Evolutionary conservation across 2,329 filamentous ascomycete species (phyloP).

Genomic region (Aspergillus amoenus): DNA sequence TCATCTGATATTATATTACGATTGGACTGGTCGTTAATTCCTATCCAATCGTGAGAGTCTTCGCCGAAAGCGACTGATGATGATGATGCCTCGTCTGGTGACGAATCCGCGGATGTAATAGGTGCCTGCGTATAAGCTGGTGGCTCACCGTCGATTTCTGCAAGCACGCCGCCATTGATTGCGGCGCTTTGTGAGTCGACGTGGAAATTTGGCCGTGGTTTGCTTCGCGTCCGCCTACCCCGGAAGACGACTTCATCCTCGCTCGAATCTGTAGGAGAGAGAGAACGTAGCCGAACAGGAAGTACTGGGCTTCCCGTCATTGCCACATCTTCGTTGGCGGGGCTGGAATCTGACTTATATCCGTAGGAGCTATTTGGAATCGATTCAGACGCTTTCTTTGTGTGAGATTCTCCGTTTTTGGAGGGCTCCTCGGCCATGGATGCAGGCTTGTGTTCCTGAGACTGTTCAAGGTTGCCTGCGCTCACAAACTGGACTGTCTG

Average conservation of each 20-base stretch:
- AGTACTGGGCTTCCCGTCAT: constrained; percentile 20
- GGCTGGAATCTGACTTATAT: neutral
- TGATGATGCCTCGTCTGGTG: neutral
- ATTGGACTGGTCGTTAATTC: neutral
- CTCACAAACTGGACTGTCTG: constrained; percentile 61
- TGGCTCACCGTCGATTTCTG: neutral
- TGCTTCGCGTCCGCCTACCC: constrained; percentile 34
- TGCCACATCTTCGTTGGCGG: neutral
- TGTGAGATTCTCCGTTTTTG: neutral
- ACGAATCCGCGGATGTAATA: neutral
- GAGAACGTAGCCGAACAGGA: constrained; percentile 28
- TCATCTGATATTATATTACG: constrained; percentile 48
- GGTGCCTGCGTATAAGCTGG: neutral
- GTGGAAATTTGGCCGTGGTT: neutral
- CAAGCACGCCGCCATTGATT: neutral
- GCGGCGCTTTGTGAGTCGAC: no score
- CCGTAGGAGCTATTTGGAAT: constrained; percentile 8
- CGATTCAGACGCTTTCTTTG: neutral
- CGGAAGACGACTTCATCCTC: constrained; percentile 58
- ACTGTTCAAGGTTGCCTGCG: constrained; percentile 51
- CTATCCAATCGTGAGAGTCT: neutral
- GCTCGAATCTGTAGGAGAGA: constrained; percentile 58
- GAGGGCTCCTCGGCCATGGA: neutral
- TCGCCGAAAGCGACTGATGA: neutral
- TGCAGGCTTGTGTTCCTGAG: constrained; percentile 17